phyloP scores from a whole-genome alignment of 1,284 basidiomycete genomes.

The Ceratorhiza oryzae-sativae region DNA sequence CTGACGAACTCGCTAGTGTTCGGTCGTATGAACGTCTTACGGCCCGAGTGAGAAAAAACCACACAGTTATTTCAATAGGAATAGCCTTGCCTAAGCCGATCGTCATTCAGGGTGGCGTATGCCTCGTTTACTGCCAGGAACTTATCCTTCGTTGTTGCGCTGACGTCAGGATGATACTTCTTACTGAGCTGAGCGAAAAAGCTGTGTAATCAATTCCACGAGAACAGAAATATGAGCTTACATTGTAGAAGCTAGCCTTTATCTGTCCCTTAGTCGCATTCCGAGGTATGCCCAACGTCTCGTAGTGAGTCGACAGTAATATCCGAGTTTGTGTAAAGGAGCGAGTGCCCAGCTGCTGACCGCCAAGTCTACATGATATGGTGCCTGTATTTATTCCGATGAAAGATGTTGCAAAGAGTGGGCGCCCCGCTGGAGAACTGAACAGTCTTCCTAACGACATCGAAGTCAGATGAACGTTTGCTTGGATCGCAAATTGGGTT shows the following conservation, averaged over 20 bases:
- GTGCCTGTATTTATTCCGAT: constrained; percentile 7
- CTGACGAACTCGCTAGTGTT: constrained; percentile 13
- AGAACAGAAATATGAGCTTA: constrained; percentile 44
- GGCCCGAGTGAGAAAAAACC: background rate
- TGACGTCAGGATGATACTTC: constrained; percentile 52
- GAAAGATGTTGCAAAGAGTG: constrained; percentile 27
- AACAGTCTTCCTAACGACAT: constrained; percentile 26
- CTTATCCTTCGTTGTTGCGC: constrained; percentile 37
- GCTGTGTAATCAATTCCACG: background rate
- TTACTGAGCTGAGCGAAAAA: constrained; percentile 50
- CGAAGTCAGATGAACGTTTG: background rate
- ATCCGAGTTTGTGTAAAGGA: constrained; percentile 17
- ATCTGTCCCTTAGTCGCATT: constrained; percentile 53
- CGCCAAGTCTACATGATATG: too few relatives aligned
- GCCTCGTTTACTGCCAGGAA: constrained; percentile 42
- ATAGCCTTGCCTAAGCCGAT: constrained; percentile 37
- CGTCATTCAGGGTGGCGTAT: constrained; percentile 41
- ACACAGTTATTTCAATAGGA: background rate
- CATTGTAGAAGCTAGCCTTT: constrained; percentile 55
- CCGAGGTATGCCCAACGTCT: constrained; percentile 48
- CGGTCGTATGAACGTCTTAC: constrained; percentile 42
- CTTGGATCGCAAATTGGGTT: background rate
- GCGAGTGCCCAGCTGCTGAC: background rate
- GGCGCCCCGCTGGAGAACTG: background rate
- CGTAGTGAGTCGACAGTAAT: constrained; percentile 49